phyloP scores from a whole-genome alignment of 2,329 filamentous ascomycete species.

The Botrytis byssoidea region DNA sequence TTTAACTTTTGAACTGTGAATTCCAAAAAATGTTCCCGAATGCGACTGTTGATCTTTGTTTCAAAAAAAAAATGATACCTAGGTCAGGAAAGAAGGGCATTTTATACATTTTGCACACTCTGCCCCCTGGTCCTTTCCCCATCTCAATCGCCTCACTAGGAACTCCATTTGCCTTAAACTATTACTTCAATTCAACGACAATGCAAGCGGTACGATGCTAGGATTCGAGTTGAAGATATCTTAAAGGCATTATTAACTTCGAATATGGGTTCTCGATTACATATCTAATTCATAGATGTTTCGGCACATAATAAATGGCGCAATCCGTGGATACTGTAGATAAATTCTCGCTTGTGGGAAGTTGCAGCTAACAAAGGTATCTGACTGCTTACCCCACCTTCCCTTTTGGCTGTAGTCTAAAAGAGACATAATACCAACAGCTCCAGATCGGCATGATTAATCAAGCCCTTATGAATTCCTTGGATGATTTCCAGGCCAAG shows the following conservation, averaged over 20 bases:
- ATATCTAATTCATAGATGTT: no score
- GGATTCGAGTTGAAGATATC: not conserved
- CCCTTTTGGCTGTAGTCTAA: not conserved
- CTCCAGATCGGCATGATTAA: not conserved
- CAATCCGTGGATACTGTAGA: no score
- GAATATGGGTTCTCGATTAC: no score
- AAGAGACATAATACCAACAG: not conserved
- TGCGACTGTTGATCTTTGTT: no score
- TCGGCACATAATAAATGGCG: no score
- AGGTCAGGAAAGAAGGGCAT: not conserved
- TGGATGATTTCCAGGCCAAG: no score
- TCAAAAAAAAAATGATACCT: not conserved
- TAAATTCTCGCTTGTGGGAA: no score
- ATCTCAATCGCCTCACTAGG: not conserved
- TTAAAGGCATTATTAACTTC: not conserved
- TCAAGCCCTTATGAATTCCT: not conserved
- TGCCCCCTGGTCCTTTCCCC: not conserved
- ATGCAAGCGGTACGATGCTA: not conserved
- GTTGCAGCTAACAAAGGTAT: not conserved
- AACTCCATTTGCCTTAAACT: not conserved
- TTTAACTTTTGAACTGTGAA: not conserved
- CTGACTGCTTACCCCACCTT: not conserved
- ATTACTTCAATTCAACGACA: not conserved
- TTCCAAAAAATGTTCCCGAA: not conserved
- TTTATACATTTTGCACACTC: not conserved